Conservation (phyloP, 345 rosid species). For the Salix purpurea region DNA sequence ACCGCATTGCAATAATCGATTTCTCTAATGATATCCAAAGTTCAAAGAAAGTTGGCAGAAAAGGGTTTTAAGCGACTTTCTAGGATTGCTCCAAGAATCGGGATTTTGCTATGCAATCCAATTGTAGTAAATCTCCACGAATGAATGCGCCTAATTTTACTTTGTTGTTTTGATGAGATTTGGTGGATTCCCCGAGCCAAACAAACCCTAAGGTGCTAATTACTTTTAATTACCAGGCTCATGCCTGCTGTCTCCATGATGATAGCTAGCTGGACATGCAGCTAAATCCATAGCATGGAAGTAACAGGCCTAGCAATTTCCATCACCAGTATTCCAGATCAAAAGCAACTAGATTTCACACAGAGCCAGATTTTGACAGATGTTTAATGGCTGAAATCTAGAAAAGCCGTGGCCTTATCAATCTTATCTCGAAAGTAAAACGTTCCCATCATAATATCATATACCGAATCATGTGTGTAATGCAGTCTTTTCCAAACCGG, state of each 20-base stretch:
- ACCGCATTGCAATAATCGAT: not conserved
- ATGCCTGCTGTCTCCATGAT: not conserved
- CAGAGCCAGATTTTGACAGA: not conserved
- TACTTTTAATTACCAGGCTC: too few species aligned
- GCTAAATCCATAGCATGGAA: too few species aligned
- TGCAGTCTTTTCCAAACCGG: conserved; percentile 9
- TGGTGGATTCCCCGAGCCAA: not conserved
- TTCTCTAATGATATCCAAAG: not conserved
- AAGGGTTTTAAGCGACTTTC: too few species aligned
- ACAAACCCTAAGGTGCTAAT: not conserved
- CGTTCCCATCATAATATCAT: conserved; percentile 1
- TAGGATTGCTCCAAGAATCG: too few species aligned
- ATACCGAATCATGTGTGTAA: not conserved
- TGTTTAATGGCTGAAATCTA: not conserved
- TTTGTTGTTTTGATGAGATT: not conserved
- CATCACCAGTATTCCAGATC: not conserved
- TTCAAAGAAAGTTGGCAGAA: not conserved
- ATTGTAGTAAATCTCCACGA: not conserved
- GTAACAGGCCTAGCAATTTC: too few species aligned
- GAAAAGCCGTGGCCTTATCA: not conserved
- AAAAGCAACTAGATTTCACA: not conserved
- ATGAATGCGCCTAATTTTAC: not conserved
- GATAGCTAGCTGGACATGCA: too few species aligned
- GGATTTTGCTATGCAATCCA: not conserved
- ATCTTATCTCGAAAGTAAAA: not conserved